phyloP scores from a whole-genome alignment of 305 asterid genomes.

The Fraxinus platypoda region DNA sequence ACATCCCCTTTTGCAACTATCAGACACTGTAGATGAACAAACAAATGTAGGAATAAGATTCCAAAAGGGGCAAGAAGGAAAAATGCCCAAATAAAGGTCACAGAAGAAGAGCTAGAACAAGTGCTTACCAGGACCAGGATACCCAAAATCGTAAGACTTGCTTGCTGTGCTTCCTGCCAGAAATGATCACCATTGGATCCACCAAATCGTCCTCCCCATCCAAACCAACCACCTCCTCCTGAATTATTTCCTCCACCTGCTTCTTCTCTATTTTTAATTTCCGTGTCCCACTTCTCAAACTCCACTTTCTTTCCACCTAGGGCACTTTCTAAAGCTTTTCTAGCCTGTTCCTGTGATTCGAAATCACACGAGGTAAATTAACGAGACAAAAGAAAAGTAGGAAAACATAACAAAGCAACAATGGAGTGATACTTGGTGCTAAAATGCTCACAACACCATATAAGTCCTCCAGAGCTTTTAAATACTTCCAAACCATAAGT shows the following conservation, averaged over 20 bases:
- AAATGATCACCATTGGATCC: constrained; percentile 75
- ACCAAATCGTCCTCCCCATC: constrained; percentile 61
- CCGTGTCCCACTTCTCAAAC: constrained; percentile 86
- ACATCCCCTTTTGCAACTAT: constrained; percentile 74
- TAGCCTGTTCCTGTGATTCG: constrained; percentile 71
- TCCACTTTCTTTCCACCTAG: constrained; percentile 81
- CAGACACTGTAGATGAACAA: constrained; percentile 47
- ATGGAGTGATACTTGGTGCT: background rate
- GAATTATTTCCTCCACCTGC: constrained; percentile 72
- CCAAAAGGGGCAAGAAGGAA: background rate
- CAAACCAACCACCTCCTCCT: constrained; percentile 87
- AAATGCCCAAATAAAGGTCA: background rate
- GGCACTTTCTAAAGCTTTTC: constrained; percentile 87
- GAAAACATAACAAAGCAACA: background rate
- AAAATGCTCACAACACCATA: background rate
- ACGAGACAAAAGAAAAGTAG: background rate
- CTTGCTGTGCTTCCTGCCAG: constrained; percentile 93
- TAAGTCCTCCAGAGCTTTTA: background rate
- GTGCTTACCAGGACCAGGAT: constrained; percentile 61
- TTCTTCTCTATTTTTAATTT: constrained; percentile 76
- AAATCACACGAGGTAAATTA: background rate
- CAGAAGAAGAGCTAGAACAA: background rate
- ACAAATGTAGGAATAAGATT: constrained; percentile 1
- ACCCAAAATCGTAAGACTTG: constrained; percentile 67
- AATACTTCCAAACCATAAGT: background rate